phyloP scores from a whole-genome alignment of 2,329 filamentous ascomycete species.

The Neofusicoccum sp. region DNA sequence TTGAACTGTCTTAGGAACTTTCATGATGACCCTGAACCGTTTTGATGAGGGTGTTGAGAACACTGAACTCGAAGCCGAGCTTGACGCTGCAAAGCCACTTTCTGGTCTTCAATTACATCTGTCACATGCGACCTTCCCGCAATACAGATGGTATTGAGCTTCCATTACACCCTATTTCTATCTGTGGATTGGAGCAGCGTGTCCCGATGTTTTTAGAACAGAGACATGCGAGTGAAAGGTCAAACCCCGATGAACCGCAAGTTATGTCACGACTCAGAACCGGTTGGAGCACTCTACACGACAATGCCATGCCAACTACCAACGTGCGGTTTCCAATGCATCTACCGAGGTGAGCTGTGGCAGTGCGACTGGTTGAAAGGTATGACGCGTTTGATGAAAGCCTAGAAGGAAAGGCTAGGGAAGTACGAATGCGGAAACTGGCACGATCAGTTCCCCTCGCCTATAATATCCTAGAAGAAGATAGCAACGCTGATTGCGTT shows the following conservation, averaged over 20 bases:
- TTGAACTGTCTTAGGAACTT: neutral
- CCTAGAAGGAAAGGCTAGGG: neutral
- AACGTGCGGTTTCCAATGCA: constrained; percentile 60
- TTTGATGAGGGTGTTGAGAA: constrained; percentile 1
- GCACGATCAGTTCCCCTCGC: constrained; percentile 59
- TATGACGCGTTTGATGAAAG: neutral
- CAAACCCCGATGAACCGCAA: no score
- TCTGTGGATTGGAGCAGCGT: no score
- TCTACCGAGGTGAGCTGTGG: constrained; percentile 61
- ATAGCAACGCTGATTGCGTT: constrained; percentile 59
- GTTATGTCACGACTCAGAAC: no score
- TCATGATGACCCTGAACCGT: neutral
- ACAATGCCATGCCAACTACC: constrained; percentile 52
- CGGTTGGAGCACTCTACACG: no score
- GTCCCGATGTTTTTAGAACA: no score
- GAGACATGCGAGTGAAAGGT: no score
- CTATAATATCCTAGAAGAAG: constrained; percentile 55
- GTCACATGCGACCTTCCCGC: no score
- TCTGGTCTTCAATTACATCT: no score
- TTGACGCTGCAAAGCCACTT: constrained; percentile 2
- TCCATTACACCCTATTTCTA: no score
- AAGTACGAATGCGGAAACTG: constrained; percentile 49
- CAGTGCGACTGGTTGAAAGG: constrained; percentile 62
- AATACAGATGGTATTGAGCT: no score
- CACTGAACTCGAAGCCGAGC: constrained; percentile 6